Percentiles rank a stretch among this genome's conserved stretches.
Conservation (phyloP, 768 basidiomycete species). For the Auricularia auricula-judae region DNA sequence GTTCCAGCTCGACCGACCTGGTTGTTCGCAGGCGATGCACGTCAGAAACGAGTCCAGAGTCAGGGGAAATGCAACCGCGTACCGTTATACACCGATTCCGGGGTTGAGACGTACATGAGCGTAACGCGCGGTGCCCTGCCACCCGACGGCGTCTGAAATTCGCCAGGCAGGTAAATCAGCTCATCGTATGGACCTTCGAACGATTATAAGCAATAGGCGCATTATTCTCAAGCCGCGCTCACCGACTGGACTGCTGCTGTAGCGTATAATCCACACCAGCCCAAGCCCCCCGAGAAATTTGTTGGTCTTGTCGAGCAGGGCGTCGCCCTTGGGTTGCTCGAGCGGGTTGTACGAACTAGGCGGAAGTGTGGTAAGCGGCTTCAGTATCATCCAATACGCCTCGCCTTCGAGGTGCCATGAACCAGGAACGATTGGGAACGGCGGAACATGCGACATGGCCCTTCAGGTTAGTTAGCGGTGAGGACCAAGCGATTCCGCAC, state of each 20-base stretch:
- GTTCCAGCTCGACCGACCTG: slow-evolving; percentile 10
- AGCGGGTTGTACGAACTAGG: not conserved
- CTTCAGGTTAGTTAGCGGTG: no score
- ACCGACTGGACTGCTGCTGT: not conserved
- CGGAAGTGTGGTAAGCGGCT: not conserved
- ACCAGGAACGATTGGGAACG: not conserved
- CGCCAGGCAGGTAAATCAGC: slow-evolving; percentile 7
- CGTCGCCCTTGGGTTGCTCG: not conserved
- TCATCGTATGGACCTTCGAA: slow-evolving; percentile 9
- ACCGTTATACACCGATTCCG: slow-evolving; percentile 8
- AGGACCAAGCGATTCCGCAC: no score
- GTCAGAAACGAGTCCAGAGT: no score
- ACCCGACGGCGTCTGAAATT: slow-evolving; percentile 6
- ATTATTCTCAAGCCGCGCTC: not conserved
- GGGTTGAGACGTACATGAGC: slow-evolving; percentile 9
- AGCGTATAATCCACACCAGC: not conserved
- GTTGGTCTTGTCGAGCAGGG: not conserved
- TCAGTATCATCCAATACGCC: not conserved
- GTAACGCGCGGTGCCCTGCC: slow-evolving; percentile 3
- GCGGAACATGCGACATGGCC: not conserved
- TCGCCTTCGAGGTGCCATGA: not conserved
- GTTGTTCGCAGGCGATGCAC: not conserved
- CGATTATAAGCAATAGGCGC: not conserved
- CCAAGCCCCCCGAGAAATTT: not conserved
- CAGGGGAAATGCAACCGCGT: not conserved